Base-by-base conservation (phyloP, 768 basidiomycete genomes). In the Rhizopogon vulgaris region DNA sequence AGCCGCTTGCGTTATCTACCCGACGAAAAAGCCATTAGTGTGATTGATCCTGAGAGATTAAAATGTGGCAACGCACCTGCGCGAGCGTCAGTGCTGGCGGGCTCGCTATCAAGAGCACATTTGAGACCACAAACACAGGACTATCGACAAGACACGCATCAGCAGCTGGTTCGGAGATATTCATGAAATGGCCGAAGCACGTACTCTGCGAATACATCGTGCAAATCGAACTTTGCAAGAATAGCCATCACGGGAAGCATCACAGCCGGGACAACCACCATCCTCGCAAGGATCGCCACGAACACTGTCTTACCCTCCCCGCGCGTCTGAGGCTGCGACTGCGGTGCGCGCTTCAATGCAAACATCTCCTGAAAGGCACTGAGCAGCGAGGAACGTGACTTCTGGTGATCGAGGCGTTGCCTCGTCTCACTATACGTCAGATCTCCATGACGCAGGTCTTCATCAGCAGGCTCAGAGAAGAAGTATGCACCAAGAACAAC, bases 401-500 rank as follows among this genome's bases (percentile, higher is more conserved):
- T 56, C 48, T 38, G 59, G 52, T 62, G 61, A 8, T 25, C 17
- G 11, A 43, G 39, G 15, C 40, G 14, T 14, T 27, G 49, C 12
- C 43, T 32, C 18, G 12, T 45, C 28, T 45, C 28, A 8, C 3
- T 22, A 8, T 15, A 17, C 6, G 8, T 17, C 18, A 32, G 11
- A 3, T 56, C 15, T 15, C 3, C 28, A 46, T 41, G 51, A 62
- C 63, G 25, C 52, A 45, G n/a, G 56, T 38, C 51, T 32, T 51
- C 41, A 46, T 60, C 51, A 37, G 57, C 40, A 2, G 70, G 69
- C 5, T 75, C 71, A 0, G 71, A 72, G 65, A 83, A 87, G 70
- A 95, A 95, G 73, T 94, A 97, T 12, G 89, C 93, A 10, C 94
- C 94, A 39, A 97, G 83, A 6, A 96, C 92, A 51, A 97, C 77